A percentile compares a stretch with the other conserved stretches of the same genome.
Conservation (phyloP, 108 stramenopile species). For the Cyclotella cryptica region DNA sequence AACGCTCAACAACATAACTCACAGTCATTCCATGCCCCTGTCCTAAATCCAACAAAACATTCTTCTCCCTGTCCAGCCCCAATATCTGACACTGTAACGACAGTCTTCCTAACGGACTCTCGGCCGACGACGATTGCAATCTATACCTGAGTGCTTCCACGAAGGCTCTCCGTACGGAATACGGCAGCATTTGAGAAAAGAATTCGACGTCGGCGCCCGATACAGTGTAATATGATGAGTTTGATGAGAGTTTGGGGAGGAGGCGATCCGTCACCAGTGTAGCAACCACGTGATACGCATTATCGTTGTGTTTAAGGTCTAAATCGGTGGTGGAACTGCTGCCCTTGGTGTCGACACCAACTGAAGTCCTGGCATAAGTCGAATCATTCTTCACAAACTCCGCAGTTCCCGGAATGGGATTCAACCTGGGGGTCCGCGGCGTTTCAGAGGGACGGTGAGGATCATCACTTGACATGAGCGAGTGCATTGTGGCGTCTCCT, state of each 20-base stretch:
- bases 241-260: conserved; percentile 44
- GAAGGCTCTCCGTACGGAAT: conserved; percentile 54
- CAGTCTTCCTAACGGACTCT: conserved; percentile 45
- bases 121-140: conserved; percentile 28
- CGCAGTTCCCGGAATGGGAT: conserved; percentile 20
- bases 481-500: background rate
- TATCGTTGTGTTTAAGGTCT: conserved; percentile 76
- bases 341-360: background rate
- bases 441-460: background rate
- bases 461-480: background rate
- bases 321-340: conserved; percentile 13
- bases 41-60: conserved; percentile 63
- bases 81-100: conserved; percentile 70
- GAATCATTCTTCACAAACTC: conserved; percentile 20
- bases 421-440: background rate
- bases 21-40: conserved; percentile 25
- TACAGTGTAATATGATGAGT: conserved; percentile 39
- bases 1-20: conserved; percentile 2
- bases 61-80: conserved; percentile 68
- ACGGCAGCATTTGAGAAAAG: conserved; percentile 67
- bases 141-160: conserved; percentile 74
- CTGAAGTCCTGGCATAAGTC: background rate
- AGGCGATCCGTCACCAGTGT: conserved; percentile 66
- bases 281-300: conserved; percentile 76
- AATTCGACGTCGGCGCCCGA: conserved; percentile 55